Conservation (phyloP, 169 alveolate genomes). For the Neospora caninum region DNA sequence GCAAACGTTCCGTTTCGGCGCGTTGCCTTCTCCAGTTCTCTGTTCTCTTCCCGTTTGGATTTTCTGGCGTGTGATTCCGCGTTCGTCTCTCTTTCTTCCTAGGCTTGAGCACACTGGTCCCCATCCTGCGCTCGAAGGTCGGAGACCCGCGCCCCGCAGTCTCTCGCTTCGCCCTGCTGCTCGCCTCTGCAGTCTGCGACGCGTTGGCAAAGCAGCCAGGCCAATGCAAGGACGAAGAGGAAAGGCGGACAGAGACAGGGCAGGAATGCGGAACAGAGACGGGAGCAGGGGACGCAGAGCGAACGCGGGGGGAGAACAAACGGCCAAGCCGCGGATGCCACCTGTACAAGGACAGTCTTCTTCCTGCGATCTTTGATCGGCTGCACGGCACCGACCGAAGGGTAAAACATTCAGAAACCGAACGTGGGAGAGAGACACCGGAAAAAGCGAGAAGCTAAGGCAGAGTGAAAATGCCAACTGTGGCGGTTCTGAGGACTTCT, state of each 20-base stretch:
- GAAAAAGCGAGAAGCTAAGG: too few species aligned
- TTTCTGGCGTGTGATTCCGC: not conserved
- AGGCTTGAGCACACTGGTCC: conserved; percentile 1
- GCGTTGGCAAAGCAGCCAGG: not conserved
- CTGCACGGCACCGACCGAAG: not conserved
- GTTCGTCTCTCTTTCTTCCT: too few species aligned
- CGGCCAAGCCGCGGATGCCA: not conserved
- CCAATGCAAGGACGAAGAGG: not conserved
- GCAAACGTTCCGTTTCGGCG: too few species aligned
- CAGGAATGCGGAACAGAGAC: not conserved
- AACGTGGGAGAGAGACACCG: too few species aligned
- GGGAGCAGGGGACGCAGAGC: not conserved
- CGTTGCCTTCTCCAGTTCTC: too few species aligned
- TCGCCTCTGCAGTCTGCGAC: conserved; percentile 18
- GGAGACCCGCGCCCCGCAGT: not conserved
- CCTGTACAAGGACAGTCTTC: conserved; percentile 10
- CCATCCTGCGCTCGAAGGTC: not conserved
- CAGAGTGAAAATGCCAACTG: too few species aligned
- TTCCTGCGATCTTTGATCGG: not conserved
- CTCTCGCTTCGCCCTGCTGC: not conserved
- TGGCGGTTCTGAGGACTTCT: too few species aligned
- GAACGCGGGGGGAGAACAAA: not conserved
- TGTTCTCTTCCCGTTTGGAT: too few species aligned
- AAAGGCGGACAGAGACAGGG: not conserved
- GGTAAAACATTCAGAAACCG: not conserved